phyloP scores from a whole-genome alignment of 495 filamentous ascomycete genomes.

The Tuber magnatum region DNA sequence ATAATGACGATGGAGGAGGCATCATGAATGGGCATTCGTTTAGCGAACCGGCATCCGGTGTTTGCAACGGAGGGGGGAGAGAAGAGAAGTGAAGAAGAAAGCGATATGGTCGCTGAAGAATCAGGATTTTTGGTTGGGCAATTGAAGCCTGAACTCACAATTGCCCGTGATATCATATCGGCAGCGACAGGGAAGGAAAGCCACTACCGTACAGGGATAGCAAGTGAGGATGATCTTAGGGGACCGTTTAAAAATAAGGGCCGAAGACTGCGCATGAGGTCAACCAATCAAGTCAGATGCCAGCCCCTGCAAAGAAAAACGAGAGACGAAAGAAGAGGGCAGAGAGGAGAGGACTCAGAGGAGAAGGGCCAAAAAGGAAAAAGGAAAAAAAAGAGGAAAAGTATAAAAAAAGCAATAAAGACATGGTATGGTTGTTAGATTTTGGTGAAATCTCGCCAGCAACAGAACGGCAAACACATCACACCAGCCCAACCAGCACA shows the following conservation, averaged over 20 bases:
- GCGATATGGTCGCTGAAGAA: neutral
- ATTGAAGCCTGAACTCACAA: neutral
- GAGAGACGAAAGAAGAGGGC: neutral
- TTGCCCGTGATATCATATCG: neutral
- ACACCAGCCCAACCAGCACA: conserved; percentile 23
- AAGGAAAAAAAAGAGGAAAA: neutral
- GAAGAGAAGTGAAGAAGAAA: neutral
- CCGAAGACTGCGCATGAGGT: neutral
- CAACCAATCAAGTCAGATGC: neutral
- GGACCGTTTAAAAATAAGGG: conserved; percentile 5
- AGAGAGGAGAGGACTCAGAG: neutral
- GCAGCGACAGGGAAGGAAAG: neutral
- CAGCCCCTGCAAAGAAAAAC: neutral
- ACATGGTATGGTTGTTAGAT: neutral
- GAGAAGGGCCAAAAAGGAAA: neutral
- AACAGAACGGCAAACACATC: conserved; percentile 35
- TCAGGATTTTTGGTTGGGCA: neutral
- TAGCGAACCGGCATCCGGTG: conserved; percentile 1
- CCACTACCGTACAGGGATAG: neutral
- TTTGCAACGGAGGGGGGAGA: neutral
- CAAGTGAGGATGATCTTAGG: neutral
- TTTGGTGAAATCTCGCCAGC: conserved; percentile 16
- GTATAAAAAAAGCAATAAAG: neutral
- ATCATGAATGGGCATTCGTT: conserved; percentile 3
- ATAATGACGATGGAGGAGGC: conserved; percentile 1